A percentile compares a stretch with the other conserved stretches of the same genome.
Conservation (phyloP, 1,139 yeast species). For the Blastobotrys persicus region DNA sequence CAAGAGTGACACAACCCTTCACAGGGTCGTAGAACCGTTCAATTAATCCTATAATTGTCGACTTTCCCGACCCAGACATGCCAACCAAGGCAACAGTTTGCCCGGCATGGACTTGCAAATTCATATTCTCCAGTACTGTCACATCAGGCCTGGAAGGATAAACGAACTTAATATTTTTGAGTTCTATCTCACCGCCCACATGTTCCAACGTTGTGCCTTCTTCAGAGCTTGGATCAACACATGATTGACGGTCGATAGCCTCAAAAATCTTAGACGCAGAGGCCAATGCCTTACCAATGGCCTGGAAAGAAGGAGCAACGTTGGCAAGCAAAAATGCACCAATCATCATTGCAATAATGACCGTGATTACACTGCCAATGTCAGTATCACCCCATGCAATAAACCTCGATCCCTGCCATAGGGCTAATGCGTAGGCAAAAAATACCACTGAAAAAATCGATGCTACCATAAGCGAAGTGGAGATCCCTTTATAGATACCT, state of each 20-base stretch:
- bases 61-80: slow-evolving; percentile 89
- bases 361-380: slow-evolving; percentile 38
- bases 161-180: slow-evolving; percentile 50
- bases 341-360: slow-evolving; percentile 41
- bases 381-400: slow-evolving; percentile 36
- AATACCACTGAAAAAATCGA: slow-evolving; percentile 39
- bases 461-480: slow-evolving; percentile 40
- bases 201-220: slow-evolving; percentile 36
- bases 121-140: slow-evolving; percentile 61
- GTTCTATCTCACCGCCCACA: slow-evolving; percentile 54
- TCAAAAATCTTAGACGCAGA: slow-evolving; percentile 43
- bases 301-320: slow-evolving; percentile 43
- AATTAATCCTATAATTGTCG: slow-evolving; percentile 73
- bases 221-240: slow-evolving; percentile 36
- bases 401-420: slow-evolving; percentile 45
- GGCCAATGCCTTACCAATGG: slow-evolving; percentile 41
- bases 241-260: slow-evolving; percentile 43
- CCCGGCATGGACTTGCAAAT: slow-evolving; percentile 62
- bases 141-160: slow-evolving; percentile 91
- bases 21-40: slow-evolving; percentile 65
- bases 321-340: slow-evolving; percentile 45
- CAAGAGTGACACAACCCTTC: slow-evolving; percentile 62
- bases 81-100: slow-evolving; percentile 89
- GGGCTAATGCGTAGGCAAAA: slow-evolving; percentile 42
- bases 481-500: slow-evolving; percentile 34